phyloP scores from a whole-genome alignment of 257 asterid species.

The Vinca minor region DNA sequence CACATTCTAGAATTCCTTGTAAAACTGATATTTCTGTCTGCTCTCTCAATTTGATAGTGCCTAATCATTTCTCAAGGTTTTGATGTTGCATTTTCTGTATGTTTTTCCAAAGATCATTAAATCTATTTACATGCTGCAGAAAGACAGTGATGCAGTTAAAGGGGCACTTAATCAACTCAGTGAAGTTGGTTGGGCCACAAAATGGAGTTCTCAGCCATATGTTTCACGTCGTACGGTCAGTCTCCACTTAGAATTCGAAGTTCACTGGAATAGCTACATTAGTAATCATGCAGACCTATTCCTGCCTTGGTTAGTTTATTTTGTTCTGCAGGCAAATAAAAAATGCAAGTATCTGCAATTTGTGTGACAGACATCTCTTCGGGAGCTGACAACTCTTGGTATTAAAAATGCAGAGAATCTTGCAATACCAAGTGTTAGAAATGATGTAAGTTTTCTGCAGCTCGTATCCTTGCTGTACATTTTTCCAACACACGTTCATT shows the following conservation, averaged over 20 bases:
- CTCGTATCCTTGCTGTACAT: neutral
- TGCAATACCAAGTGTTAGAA: constrained; percentile 85
- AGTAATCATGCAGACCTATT: constrained; percentile 3
- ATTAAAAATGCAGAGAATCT: constrained; percentile 84
- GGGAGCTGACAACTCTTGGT: constrained; percentile 87
- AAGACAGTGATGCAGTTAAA: constrained; percentile 74
- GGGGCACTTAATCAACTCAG: constrained; percentile 77
- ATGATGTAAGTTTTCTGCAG: constrained; percentile 59
- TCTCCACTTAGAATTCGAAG: constrained; percentile 19
- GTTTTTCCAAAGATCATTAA: neutral
- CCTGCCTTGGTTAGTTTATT: constrained; percentile 11
- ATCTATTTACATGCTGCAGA: constrained; percentile 28
- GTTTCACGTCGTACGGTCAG: constrained; percentile 93
- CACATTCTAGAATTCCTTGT: neutral
- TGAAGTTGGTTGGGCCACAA: constrained; percentile 75
- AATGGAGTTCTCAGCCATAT: constrained; percentile 86
- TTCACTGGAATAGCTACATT: constrained; percentile 14
- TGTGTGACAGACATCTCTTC: constrained; percentile 62
- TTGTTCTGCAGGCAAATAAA: constrained; percentile 4
- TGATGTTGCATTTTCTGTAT: neutral
- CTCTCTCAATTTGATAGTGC: neutral
- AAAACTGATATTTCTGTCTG: too few relatives aligned
- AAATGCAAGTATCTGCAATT: constrained; percentile 15
- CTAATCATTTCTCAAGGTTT: neutral
- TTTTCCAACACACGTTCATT: constrained; percentile 9